phyloP scores from a whole-genome alignment of 805 yeast species.

The Pichia thaimueangensis region DNA sequence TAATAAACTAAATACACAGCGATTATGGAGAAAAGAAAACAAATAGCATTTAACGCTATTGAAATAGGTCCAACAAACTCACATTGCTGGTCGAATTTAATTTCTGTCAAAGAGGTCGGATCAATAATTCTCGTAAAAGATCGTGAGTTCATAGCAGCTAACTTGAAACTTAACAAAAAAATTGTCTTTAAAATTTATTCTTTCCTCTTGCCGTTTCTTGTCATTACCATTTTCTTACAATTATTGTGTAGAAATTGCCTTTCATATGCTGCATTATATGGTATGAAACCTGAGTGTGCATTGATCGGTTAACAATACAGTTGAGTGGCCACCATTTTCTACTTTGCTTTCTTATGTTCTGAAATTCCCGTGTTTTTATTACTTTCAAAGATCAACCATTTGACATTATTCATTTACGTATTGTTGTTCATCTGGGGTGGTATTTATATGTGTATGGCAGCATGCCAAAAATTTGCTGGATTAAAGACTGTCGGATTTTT shows the following conservation, averaged over 20 bases:
- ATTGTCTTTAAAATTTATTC: slow-evolving; percentile 21
- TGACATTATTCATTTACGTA: slow-evolving; percentile 29
- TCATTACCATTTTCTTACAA: slow-evolving; percentile 24
- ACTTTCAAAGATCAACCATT: slow-evolving; percentile 29
- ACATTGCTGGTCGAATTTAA: background rate
- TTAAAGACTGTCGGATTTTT: slow-evolving; percentile 41
- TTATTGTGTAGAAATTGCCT: slow-evolving; percentile 36
- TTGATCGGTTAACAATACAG: slow-evolving; percentile 39
- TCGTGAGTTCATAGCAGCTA: slow-evolving; percentile 14
- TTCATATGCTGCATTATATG: slow-evolving; percentile 40
- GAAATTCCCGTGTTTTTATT: slow-evolving; percentile 38
- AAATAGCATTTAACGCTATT: background rate
- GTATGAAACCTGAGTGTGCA: slow-evolving; percentile 33
- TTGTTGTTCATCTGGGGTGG: slow-evolving; percentile 40
- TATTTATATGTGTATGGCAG: slow-evolving; percentile 39
- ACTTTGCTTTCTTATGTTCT: slow-evolving; percentile 38
- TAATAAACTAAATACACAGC: too few relatives aligned
- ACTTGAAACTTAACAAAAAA: slow-evolving; percentile 16
- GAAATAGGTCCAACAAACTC: background rate
- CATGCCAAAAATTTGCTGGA: slow-evolving; percentile 38
- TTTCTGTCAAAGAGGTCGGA: background rate
- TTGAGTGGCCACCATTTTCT: slow-evolving; percentile 35
- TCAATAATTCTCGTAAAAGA: slow-evolving; percentile 5
- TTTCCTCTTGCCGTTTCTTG: slow-evolving; percentile 24
- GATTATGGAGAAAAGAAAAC: background rate